Percentiles rank a stretch among this genome's conserved stretches.
These are phyloP conservation scores for Phylloporus gajari DNA, from an alignment of 1,284 basidiomycete species.

Conservation along the genomic window DNA sequence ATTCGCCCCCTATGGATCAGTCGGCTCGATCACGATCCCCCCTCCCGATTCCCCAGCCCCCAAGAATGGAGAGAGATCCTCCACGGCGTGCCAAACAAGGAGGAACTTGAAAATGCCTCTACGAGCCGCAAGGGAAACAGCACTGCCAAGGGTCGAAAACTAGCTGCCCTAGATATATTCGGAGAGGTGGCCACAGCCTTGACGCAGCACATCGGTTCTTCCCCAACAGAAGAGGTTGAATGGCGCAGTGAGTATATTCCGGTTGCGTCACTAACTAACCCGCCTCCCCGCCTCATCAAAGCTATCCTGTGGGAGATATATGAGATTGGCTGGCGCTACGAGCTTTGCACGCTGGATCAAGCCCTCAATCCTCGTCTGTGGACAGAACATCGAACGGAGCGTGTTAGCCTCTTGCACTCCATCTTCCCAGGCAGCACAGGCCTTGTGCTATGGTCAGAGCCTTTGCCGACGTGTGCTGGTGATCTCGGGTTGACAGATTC, in stretches of 20 bases:
- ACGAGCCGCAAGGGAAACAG: not conserved
- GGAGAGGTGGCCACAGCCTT: no score
- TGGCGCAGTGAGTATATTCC: not conserved
- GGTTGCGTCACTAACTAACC: not conserved
- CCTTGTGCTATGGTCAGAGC: not conserved
- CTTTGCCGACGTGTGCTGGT: not conserved
- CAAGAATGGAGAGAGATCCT: not conserved
- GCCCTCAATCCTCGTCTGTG: not conserved
- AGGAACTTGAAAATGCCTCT: not conserved
- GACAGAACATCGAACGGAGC: not conserved
- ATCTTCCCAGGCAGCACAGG: not conserved
- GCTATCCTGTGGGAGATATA: not conserved
- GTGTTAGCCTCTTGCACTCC: not conserved
- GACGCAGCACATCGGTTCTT: no score
- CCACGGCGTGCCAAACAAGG: not conserved
- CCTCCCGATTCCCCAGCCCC: not conserved
- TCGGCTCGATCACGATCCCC: not conserved
- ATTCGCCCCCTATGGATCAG: not conserved
- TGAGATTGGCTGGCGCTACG: not conserved
- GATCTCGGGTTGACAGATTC: not conserved
- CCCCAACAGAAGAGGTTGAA: not conserved
- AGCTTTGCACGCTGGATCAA: not conserved
- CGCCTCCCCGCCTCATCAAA: not conserved
- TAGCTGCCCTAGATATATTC: not conserved
- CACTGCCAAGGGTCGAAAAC: not conserved